Evolutionary conservation across 2,329 filamentous ascomycete genomes (phyloP).

Genomic region (Aspergillus sp.): DNA sequence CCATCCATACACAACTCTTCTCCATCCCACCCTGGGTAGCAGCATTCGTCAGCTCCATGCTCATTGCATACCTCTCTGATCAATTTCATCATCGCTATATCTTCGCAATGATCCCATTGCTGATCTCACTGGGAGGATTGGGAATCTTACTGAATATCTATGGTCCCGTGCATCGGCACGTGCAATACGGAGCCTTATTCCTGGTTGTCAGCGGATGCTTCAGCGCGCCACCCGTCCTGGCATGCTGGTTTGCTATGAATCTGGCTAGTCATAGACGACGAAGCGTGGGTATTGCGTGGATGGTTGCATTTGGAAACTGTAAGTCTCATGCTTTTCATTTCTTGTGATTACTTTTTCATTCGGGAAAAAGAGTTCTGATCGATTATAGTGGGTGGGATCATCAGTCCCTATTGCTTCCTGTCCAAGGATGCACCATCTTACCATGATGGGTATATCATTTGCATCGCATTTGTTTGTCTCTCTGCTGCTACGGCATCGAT

Average conservation of each 20-base stretch:
- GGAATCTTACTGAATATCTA: conserved; percentile 71
- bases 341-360: background rate
- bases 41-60: conserved; percentile 77
- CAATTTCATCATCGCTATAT: conserved; percentile 68
- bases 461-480: conserved; percentile 15
- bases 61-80: conserved; percentile 72
- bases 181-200: conserved; percentile 80
- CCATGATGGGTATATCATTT: conserved; percentile 18
- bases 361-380: background rate
- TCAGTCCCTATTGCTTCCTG: conserved; percentile 19
- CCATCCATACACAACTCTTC: conserved; percentile 53
- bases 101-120: conserved; percentile 69
- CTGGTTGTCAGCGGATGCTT: conserved; percentile 78
- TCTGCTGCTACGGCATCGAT: conserved; percentile 8
- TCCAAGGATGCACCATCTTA: conserved; percentile 16
- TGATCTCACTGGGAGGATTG: conserved; percentile 71
- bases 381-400: conserved; percentile 16
- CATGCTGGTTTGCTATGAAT: conserved; percentile 84
- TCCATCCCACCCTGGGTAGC: conserved; percentile 63
- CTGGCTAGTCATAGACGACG: conserved; percentile 70
- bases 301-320: conserved; percentile 72
- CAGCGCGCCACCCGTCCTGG: conserved; percentile 82
- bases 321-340: conserved; percentile 7
- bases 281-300: conserved; percentile 73
- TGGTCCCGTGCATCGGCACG: conserved; percentile 52